These are phyloP conservation scores for Aeschynomene evenia DNA, from an alignment of 306 rosid species.

Conservation along the genomic window DNA sequence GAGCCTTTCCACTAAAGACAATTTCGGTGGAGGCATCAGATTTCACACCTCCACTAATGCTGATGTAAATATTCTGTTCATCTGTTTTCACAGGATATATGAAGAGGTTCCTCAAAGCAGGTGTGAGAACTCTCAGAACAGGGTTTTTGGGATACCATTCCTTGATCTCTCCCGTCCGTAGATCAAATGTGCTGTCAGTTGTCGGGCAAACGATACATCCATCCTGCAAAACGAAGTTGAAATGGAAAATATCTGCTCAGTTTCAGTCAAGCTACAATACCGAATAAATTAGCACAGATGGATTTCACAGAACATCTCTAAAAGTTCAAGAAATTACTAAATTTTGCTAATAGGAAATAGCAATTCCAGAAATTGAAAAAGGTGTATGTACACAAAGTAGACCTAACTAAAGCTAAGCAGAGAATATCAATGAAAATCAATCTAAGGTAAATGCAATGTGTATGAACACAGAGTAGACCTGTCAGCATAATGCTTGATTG, in stretches of 20 bases:
- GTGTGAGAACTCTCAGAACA: conserved; percentile 79
- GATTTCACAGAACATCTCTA: neutral
- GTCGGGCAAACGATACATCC: conserved; percentile 92
- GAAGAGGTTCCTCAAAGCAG: conserved; percentile 71
- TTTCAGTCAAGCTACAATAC: neutral
- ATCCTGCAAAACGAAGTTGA: conserved; percentile 48
- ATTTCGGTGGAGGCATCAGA: conserved; percentile 77
- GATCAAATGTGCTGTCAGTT: conserved; percentile 97
- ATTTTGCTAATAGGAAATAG: neutral
- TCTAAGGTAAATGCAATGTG: too few relatives aligned
- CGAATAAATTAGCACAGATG: neutral
- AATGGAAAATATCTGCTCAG: neutral
- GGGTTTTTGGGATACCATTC: conserved; percentile 99
- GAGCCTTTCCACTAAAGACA: conserved; percentile 86
- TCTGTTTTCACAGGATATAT: conserved; percentile 75
- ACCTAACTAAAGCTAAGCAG: neutral
- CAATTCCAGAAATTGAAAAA: neutral
- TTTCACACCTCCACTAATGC: conserved; percentile 42
- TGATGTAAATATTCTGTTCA: conserved; percentile 75
- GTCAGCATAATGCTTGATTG: too few relatives aligned
- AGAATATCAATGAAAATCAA: neutral
- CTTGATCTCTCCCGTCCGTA: conserved; percentile 59
- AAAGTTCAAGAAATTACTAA: neutral
- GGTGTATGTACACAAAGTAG: neutral
- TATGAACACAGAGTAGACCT: too few relatives aligned